phyloP scores from a whole-genome alignment of 495 filamentous ascomycete species.

The Podospora comata region DNA sequence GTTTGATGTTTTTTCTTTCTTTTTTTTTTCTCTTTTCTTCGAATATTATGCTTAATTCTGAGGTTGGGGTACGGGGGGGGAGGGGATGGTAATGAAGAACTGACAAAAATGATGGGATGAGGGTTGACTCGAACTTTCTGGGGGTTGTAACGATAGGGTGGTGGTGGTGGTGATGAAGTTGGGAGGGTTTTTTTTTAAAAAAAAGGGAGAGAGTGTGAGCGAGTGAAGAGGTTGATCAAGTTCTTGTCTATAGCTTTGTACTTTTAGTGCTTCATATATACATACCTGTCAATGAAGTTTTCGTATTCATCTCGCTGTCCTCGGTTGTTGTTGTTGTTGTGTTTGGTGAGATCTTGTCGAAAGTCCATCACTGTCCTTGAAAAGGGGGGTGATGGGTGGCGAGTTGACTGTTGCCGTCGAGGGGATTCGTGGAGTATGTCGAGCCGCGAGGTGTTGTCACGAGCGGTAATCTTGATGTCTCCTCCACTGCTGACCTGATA shows the following conservation, averaged over 20 bases:
- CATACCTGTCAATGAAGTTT: neutral
- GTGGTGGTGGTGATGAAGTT: neutral
- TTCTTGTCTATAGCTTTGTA: conserved; percentile 5
- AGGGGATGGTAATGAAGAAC: neutral
- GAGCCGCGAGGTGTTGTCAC: no score
- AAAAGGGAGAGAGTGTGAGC: neutral
- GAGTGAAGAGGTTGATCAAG: neutral
- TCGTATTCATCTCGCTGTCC: neutral
- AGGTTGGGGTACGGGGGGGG: neutral
- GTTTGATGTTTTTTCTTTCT: no score
- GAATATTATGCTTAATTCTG: neutral
- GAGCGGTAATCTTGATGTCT: no score
- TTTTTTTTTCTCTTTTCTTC: no score
- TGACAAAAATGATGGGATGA: neutral
- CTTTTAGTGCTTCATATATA: conserved; percentile 4
- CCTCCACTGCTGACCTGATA: no score
- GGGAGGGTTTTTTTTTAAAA: neutral
- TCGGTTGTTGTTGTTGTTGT: neutral
- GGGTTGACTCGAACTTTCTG: neutral
- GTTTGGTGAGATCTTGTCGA: neutral
- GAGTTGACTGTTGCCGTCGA: no score
- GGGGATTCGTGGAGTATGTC: no score
- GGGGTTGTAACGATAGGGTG: neutral
- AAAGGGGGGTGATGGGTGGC: neutral
- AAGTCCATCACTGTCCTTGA: neutral